These are phyloP conservation scores for Rhizophora mangle DNA, from an alignment of 345 rosid species.

Conservation along the genomic window DNA sequence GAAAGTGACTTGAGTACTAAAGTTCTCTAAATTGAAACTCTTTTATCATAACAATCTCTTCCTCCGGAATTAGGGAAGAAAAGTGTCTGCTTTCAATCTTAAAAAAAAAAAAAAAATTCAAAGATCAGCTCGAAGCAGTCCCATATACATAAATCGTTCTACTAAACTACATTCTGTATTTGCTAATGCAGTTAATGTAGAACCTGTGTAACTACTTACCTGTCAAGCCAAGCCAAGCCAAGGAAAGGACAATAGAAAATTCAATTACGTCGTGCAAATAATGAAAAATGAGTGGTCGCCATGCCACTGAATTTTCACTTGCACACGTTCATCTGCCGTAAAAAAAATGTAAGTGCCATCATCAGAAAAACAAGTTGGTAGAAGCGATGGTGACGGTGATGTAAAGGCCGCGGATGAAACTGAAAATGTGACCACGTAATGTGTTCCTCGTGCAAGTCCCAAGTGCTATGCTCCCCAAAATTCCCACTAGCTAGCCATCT, in stretches of 20 bases:
- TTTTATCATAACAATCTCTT: too few relatives aligned
- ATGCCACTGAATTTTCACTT: neutral
- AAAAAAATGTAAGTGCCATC: neutral
- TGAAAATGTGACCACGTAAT: neutral
- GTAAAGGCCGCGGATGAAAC: neutral
- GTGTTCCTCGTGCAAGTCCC: slow-evolving; percentile 13
- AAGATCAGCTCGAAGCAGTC: too few relatives aligned
- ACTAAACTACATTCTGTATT: too few relatives aligned
- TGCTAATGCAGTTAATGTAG: too few relatives aligned
- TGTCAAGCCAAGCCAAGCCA: neutral
- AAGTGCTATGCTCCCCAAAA: neutral
- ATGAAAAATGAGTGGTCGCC: neutral
- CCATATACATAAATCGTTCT: too few relatives aligned
- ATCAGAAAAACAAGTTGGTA: neutral
- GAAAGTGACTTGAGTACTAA: too few relatives aligned
- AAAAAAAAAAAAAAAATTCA: too few relatives aligned
- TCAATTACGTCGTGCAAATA: neutral
- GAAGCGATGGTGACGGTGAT: slow-evolving; percentile 12
- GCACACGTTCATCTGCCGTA: neutral
- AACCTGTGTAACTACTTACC: too few relatives aligned
- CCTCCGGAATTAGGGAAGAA: too few relatives aligned
- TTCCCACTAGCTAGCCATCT: neutral
- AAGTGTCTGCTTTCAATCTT: too few relatives aligned
- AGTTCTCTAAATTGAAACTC: too few relatives aligned
- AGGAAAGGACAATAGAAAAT: too few relatives aligned